Evolutionary conservation across 140 eudicot genomes (phyloP).

Genomic region (Erigeron philadelphicus): DNA sequence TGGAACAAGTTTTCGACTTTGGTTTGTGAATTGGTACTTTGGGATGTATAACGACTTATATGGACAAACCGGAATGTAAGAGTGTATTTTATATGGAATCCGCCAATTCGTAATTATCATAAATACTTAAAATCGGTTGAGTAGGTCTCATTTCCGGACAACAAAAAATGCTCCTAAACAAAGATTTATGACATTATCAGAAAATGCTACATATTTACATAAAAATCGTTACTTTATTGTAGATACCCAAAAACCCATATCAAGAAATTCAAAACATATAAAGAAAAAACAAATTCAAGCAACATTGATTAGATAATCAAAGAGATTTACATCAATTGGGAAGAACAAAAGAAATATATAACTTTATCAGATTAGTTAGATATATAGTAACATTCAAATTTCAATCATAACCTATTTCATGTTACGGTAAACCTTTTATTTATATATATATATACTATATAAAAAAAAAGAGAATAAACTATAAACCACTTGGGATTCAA

Average conservation of each 20-base stretch:
- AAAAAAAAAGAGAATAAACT: not conserved
- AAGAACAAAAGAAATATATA: not conserved
- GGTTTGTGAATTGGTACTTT: no score
- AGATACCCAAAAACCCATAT: not conserved
- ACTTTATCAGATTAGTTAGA: not conserved
- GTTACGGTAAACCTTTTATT: not conserved
- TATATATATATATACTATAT: not conserved
- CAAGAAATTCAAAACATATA: not conserved
- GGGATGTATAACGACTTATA: no score
- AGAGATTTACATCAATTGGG: not conserved
- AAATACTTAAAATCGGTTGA: no score
- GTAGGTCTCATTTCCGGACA: constrained; percentile 15
- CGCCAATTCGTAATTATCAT: no score
- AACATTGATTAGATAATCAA: not conserved
- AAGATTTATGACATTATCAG: constrained; percentile 5
- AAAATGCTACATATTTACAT: not conserved
- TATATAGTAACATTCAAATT: not conserved
- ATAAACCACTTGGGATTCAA: not conserved
- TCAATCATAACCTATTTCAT: no score
- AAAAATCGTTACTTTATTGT: not conserved
- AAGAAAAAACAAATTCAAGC: not conserved
- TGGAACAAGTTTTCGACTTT: no score
- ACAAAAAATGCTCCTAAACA: not conserved
- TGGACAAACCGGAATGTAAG: no score
- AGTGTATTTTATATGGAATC: no score